Percentiles rank a stretch among this genome's conserved stretches.
Conservation (phyloP, 768 basidiomycete species). For the Boletus reticuloceps region DNA sequence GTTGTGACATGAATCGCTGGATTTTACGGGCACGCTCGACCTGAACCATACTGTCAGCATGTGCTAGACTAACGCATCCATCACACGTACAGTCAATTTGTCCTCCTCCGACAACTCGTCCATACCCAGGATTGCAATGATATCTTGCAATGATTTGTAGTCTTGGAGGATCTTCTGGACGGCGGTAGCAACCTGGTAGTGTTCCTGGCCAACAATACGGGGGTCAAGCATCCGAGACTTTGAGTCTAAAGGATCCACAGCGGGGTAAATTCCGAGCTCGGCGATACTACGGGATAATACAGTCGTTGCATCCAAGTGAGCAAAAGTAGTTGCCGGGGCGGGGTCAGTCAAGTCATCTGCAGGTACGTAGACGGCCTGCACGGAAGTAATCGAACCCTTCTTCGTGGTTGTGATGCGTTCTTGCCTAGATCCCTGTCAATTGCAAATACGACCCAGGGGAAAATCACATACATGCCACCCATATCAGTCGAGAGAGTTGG, state of each 20-base stretch:
- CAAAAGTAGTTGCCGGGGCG: constrained; percentile 98
- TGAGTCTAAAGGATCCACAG: constrained; percentile 98
- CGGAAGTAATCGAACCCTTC: constrained; percentile 99
- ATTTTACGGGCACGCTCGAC: constrained; percentile 99
- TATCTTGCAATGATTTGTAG: constrained; percentile 97
- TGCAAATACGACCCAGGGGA: neutral
- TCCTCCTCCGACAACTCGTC: constrained; percentile 99
- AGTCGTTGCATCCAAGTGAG: constrained; percentile 99
- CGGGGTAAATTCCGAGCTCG: constrained; percentile 99
- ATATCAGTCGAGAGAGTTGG: constrained; percentile 99
- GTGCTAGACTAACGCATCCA: neutral
- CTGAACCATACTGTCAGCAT: constrained; percentile 34
- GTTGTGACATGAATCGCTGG: constrained; percentile 99
- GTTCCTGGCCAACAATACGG: constrained; percentile 93
- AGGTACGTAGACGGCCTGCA: constrained; percentile 99
- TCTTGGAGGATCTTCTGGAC: constrained; percentile 97
- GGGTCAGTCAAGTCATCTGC: constrained; percentile 99
- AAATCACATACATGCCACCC: constrained; percentile 88
- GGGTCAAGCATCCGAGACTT: constrained; percentile 99
- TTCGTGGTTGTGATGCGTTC: constrained; percentile 99
- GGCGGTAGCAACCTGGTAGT: constrained; percentile 95
- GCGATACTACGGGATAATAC: constrained; percentile 99
- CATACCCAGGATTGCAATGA: constrained; percentile 99
- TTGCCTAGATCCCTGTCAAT: constrained; percentile 56
- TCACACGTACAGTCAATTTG: constrained; percentile 67